Base-by-base conservation (phyloP, 305 asterid genomes). In the Fraxinus ornus region DNA sequence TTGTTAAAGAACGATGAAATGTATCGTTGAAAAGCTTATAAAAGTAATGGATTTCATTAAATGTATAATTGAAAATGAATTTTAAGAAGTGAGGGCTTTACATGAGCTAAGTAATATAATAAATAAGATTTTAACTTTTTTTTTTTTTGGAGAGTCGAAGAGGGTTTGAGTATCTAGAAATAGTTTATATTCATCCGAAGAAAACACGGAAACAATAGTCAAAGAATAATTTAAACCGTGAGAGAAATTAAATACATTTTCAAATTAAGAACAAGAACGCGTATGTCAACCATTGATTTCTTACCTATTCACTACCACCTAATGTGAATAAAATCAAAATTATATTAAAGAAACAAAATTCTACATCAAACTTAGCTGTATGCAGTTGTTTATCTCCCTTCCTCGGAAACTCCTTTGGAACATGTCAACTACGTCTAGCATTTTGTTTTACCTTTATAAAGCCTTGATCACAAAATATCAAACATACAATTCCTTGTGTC, bases 341-440 rank as follows among this genome's bases (percentile, higher is more conserved):
- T 24, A 57, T 13, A 15, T 55, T 49, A 5, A 30, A 24, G n/a
- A 49, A 77, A 35, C 15, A 7, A 57, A 57, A 57, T 5, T 57
- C 62, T 52, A 19, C 9, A 60, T 60, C 70, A 64, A 24, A 64
- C n/a, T 10, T 26, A 64, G 73, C 73, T 24, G 73, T 64, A 9
- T 3, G 15, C 73, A 64, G 73, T 64, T 64, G 36, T 64, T 64
- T 64, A 26, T 72, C 82, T 41, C 33, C 62, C 79, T 72, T 17
- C 55, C 76, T 76, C 4, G 68, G 41, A 78, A 26, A 22, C 33
- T 33, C 55, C 86, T 64, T 1, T 77, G 10, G 17, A 49, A 15
- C 81, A 68, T 75, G 84, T 84, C 87, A 86, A 86, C 89, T 49
- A 75, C 33, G 0, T 22, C 84, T 68, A 75, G 7, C 32, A 28